Conservation (phyloP, 129 eudicot genomes). For the Lactuca sativa region DNA sequence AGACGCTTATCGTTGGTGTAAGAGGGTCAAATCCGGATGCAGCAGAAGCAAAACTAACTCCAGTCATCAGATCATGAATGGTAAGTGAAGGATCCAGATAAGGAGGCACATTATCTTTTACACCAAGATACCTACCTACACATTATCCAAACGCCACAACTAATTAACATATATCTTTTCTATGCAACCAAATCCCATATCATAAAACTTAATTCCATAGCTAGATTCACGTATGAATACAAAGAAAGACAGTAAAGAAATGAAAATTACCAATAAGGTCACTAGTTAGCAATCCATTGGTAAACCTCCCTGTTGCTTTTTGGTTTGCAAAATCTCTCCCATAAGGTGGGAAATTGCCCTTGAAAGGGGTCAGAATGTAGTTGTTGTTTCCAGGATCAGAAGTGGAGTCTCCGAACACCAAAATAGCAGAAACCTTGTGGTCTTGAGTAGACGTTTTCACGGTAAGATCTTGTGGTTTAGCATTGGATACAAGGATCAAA, state of each 20-base stretch:
- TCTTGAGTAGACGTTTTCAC: conserved; percentile 1
- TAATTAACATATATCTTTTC: neutral
- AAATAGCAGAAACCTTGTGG: conserved; percentile 46
- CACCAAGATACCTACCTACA: conserved; percentile 67
- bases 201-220: too few relatives aligned
- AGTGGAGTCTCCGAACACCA: conserved; percentile 83
- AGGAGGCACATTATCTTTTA: conserved; percentile 68
- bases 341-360: conserved; percentile 70
- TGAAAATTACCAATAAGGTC: conserved; percentile 46
- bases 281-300: conserved; percentile 45
- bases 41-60: conserved; percentile 90
- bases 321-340: conserved; percentile 62
- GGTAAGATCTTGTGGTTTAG: conserved; percentile 12
- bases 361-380: too few relatives aligned
- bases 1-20: conserved; percentile 62
- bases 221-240: neutral
- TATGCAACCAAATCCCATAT: neutral
- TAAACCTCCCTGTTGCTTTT: conserved; percentile 68
- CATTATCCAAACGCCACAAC: conserved; percentile 1
- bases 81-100: conserved; percentile 72
- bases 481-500: conserved; percentile 24
- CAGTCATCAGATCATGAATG: conserved; percentile 59
- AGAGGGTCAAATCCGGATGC: conserved; percentile 82
- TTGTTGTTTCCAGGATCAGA: too few relatives aligned
- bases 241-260: neutral